These are phyloP conservation scores for Syzygium aqueum DNA, from an alignment of 345 rosid species.

Conservation along the genomic window DNA sequence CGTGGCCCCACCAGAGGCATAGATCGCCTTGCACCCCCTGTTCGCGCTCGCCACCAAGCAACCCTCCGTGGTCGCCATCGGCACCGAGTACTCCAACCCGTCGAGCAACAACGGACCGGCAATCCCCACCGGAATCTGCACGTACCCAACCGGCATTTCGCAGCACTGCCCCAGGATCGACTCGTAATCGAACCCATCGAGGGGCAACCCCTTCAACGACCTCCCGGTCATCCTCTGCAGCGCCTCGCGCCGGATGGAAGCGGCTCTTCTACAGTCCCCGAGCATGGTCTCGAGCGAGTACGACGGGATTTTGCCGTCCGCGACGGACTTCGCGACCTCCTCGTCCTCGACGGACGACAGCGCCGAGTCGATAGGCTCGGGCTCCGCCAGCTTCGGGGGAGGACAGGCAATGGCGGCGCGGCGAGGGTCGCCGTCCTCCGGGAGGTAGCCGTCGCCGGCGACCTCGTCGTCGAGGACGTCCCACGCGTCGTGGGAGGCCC, in stretches of 20 bases:
- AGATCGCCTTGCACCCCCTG: slow-evolving; percentile 87
- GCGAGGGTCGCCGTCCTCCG: slow-evolving; percentile 20
- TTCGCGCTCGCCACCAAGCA: slow-evolving; percentile 90
- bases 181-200: slow-evolving; percentile 77
- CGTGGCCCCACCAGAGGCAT: slow-evolving; percentile 63
- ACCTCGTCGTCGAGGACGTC: slow-evolving; percentile 31
- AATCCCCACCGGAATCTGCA: slow-evolving; percentile 88
- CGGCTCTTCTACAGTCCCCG: slow-evolving; percentile 78
- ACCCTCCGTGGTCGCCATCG: slow-evolving; percentile 98
- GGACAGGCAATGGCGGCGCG: slow-evolving; percentile 14
- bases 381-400: slow-evolving; percentile 9
- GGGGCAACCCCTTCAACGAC: slow-evolving; percentile 63
- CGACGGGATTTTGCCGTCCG: slow-evolving; percentile 48
- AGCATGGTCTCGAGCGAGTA: slow-evolving; percentile 67
- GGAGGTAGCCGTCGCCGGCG: slow-evolving; percentile 7
- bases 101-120: slow-evolving; percentile 89
- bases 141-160: slow-evolving; percentile 93
- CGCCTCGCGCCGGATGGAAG: slow-evolving; percentile 62
- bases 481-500: slow-evolving; percentile 57
- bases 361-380: slow-evolving; percentile 21
- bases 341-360: slow-evolving; percentile 56
- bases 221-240: slow-evolving; percentile 69
- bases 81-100: slow-evolving; percentile 72
- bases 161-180: slow-evolving; percentile 93
- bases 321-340: slow-evolving; percentile 48